A percentile compares a stretch with the other conserved stretches of the same genome.
Conservation (phyloP, 2,329 filamentous ascomycete species). For the Hymenoscyphus albidus region DNA sequence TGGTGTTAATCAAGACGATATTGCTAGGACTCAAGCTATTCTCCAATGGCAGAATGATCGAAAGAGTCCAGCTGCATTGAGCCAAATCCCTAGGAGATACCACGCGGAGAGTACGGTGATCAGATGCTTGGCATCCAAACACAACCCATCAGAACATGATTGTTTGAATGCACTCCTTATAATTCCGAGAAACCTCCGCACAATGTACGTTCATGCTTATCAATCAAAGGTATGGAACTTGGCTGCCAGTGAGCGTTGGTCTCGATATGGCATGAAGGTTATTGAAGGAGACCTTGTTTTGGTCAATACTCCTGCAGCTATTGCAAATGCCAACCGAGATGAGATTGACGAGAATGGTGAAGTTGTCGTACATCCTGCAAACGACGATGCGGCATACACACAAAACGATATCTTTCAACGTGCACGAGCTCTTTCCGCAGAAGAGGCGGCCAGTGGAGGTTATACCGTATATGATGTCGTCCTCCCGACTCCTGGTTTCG, state of each 20-base stretch:
- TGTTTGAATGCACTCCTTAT: constrained; percentile 75
- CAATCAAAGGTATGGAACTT: constrained; percentile 94
- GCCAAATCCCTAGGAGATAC: constrained; percentile 74
- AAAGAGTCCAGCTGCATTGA: constrained; percentile 56
- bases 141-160: constrained; percentile 47
- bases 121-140: constrained; percentile 56
- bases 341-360: constrained; percentile 39
- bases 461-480: constrained; percentile 87
- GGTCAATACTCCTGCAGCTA: constrained; percentile 23
- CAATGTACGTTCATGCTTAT: constrained; percentile 97
- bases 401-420: constrained; percentile 58
- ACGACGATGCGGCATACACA: constrained; percentile 51
- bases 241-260: constrained; percentile 76
- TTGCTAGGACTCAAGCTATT: constrained; percentile 73
- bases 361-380: constrained; percentile 49
- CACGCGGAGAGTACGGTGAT: constrained; percentile 76
- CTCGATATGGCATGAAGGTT: constrained; percentile 66
- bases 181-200: constrained; percentile 76
- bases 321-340: constrained; percentile 19
- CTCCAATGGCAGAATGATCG: constrained; percentile 65
- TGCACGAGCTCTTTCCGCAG: constrained; percentile 68
- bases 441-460: constrained; percentile 72
- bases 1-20: constrained; percentile 68
- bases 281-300: constrained; percentile 72
- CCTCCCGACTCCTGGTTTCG: constrained; percentile 86